Evolutionary conservation across 2,329 filamentous ascomycete genomes (phyloP).

Genomic region (Aspergillus hiratsukae): DNA sequence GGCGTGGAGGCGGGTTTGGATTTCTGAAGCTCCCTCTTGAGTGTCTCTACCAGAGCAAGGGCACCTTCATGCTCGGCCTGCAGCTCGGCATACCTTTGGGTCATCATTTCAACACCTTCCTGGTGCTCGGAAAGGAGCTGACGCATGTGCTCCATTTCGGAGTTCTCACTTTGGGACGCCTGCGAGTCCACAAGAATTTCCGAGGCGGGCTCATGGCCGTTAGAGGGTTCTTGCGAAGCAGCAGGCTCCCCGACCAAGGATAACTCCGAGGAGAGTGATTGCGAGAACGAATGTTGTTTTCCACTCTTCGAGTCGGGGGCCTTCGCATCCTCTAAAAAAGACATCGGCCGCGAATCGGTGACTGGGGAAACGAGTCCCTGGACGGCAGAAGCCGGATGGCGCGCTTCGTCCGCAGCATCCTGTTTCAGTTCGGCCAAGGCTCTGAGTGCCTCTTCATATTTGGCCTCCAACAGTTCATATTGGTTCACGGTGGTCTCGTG

Average conservation of each 20-base stretch:
- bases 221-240: constrained; percentile 59
- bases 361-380: constrained; percentile 39
- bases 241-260: constrained; percentile 79
- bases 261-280: constrained; percentile 89
- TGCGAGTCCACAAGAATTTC: constrained; percentile 22
- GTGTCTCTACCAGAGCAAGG: constrained; percentile 80
- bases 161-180: constrained; percentile 39
- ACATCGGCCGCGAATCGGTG: constrained; percentile 58
- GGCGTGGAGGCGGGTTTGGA: constrained; percentile 63
- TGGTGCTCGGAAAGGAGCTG: constrained; percentile 72
- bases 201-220: constrained; percentile 45
- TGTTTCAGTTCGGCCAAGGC: constrained; percentile 74
- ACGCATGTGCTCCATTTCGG: constrained; percentile 69
- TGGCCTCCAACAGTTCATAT: constrained; percentile 74
- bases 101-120: constrained; percentile 65
- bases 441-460: constrained; percentile 85
- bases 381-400: constrained; percentile 49
- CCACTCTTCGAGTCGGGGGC: constrained; percentile 66
- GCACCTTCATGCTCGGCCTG: constrained; percentile 77
- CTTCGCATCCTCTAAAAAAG: constrained; percentile 78
- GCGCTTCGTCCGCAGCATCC: constrained; percentile 74
- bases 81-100: constrained; percentile 75
- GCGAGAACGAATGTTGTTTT: constrained; percentile 71
- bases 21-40: constrained; percentile 80
- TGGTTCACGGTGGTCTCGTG: constrained; percentile 81